Evolutionary conservation across 805 yeast genomes (phyloP).

Genomic region (Candida pseudofarinosa): DNA sequence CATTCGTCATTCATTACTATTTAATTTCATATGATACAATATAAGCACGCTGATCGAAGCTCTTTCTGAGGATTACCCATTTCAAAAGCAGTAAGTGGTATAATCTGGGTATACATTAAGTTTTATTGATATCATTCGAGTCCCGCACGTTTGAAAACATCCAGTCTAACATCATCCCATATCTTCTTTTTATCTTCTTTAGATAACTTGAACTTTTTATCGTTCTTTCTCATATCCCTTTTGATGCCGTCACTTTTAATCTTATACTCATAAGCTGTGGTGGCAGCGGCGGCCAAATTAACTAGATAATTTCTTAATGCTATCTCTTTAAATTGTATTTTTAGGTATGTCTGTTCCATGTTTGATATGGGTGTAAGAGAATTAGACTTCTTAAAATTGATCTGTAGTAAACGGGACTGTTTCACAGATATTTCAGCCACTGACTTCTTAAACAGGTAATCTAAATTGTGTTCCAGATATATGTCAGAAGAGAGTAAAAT

Average conservation of each 20-base stretch:
- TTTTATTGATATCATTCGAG: conserved; percentile 31
- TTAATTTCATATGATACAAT: neutral
- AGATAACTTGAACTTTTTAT: conserved; percentile 28
- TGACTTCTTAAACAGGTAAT: conserved; percentile 37
- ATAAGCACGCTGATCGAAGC: too few species aligned
- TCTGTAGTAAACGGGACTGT: conserved; percentile 41
- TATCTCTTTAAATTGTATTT: conserved; percentile 38
- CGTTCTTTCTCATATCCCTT: conserved; percentile 20
- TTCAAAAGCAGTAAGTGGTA: too few species aligned
- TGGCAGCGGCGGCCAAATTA: conserved; percentile 53
- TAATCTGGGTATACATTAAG: too few species aligned
- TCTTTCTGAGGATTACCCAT: too few species aligned
- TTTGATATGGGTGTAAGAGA: conserved; percentile 26
- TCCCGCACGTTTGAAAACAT: conserved; percentile 48
- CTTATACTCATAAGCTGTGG: conserved; percentile 49
- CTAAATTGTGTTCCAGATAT: conserved; percentile 48
- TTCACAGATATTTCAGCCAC: conserved; percentile 50
- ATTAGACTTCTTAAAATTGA: conserved; percentile 22
- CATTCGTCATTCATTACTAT: conserved; percentile 2
- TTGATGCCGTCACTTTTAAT: conserved; percentile 33
- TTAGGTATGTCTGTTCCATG: conserved; percentile 26
- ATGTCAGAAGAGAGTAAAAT: conserved; percentile 39
- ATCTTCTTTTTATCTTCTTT: conserved; percentile 40
- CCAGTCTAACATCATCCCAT: conserved; percentile 50
- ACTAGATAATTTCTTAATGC: conserved; percentile 48